phyloP scores from a whole-genome alignment of 2,329 filamentous ascomycete species.

The Pyrenophora graminea region DNA sequence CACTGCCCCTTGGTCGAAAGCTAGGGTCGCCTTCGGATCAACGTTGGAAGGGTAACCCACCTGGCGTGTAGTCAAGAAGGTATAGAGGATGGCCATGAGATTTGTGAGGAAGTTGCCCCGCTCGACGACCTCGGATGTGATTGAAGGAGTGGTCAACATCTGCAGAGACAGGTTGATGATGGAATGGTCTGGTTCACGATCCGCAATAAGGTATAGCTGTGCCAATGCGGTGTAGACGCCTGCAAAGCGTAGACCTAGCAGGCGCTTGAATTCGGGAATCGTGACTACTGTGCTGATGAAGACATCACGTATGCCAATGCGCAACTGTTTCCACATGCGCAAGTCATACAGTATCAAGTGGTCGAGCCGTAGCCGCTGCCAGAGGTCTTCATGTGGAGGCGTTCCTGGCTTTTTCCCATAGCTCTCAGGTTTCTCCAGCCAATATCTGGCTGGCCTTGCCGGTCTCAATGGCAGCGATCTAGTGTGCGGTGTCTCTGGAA shows the following conservation, averaged over 20 bases:
- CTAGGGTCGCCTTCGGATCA: slow-evolving; percentile 80
- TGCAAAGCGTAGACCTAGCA: slow-evolving; percentile 90
- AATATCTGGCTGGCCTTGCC: slow-evolving; percentile 75
- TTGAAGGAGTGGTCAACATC: slow-evolving; percentile 94
- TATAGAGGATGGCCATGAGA: slow-evolving; percentile 94
- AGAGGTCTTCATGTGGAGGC: slow-evolving; percentile 81
- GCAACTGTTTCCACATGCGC: slow-evolving; percentile 93
- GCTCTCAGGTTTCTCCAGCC: slow-evolving; percentile 77
- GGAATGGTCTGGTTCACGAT: slow-evolving; percentile 94
- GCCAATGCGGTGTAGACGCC: slow-evolving; percentile 92
- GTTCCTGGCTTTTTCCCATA: slow-evolving; percentile 67
- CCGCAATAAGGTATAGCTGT: slow-evolving; percentile 92
- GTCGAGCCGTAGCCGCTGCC: slow-evolving; percentile 86
- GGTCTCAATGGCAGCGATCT: slow-evolving; percentile 53
- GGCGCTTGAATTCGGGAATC: slow-evolving; percentile 92
- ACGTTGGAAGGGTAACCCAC: slow-evolving; percentile 93
- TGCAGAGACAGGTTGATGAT: slow-evolving; percentile 98
- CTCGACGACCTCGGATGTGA: slow-evolving; percentile 93
- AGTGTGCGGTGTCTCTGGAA: slow-evolving; percentile 75
- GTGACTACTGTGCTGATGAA: slow-evolving; percentile 97
- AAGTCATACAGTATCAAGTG: slow-evolving; percentile 95
- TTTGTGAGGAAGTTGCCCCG: slow-evolving; percentile 95
- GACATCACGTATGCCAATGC: slow-evolving; percentile 85
- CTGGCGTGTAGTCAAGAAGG: slow-evolving; percentile 93
- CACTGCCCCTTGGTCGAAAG: slow-evolving; percentile 91